phyloP scores from a whole-genome alignment of 2,329 filamentous ascomycete species.

The Claviceps arundinis region DNA sequence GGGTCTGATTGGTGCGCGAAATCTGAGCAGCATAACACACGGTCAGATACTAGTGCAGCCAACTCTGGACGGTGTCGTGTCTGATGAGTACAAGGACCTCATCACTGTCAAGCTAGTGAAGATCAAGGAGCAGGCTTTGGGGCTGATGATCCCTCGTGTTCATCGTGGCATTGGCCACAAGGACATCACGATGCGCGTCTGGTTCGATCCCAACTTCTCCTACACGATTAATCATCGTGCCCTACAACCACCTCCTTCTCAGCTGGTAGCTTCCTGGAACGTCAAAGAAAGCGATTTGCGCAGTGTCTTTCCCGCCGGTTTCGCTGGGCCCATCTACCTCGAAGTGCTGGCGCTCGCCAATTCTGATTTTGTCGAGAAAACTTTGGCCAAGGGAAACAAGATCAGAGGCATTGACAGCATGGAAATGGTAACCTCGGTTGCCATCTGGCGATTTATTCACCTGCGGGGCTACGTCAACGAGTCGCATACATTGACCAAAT shows the following conservation, averaged over 20 bases:
- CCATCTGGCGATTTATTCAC: constrained; percentile 80
- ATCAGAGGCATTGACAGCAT: constrained; percentile 49
- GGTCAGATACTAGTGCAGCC: constrained; percentile 65
- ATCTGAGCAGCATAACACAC: constrained; percentile 72
- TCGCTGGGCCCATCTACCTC: constrained; percentile 31
- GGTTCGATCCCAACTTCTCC: constrained; percentile 64
- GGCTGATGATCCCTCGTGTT: constrained; percentile 64
- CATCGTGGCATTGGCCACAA: constrained; percentile 75
- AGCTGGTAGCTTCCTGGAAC: constrained; percentile 51
- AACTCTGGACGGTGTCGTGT: constrained; percentile 73
- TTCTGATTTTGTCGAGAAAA: constrained; percentile 54
- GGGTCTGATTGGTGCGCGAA: constrained; percentile 64
- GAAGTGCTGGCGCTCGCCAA: constrained; percentile 58
- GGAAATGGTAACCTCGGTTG: constrained; percentile 58
- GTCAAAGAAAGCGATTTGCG: constrained; percentile 47
- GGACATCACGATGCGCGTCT: constrained; percentile 63
- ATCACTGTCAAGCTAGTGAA: constrained; percentile 62
- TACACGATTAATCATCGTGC: constrained; percentile 52
- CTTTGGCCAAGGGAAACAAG: constrained; percentile 44
- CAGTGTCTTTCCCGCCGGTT: constrained; percentile 30
- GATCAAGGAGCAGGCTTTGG: constrained; percentile 62
- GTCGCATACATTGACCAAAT: constrained; percentile 65
- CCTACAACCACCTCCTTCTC: constrained; percentile 33
- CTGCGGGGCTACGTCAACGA: constrained; percentile 74
- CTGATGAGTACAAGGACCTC: constrained; percentile 67